Evolutionary conservation across 805 yeast genomes (phyloP), one percentile per base, ranked within the genome.

Genomic region (Yarrowia deformans): DNA sequence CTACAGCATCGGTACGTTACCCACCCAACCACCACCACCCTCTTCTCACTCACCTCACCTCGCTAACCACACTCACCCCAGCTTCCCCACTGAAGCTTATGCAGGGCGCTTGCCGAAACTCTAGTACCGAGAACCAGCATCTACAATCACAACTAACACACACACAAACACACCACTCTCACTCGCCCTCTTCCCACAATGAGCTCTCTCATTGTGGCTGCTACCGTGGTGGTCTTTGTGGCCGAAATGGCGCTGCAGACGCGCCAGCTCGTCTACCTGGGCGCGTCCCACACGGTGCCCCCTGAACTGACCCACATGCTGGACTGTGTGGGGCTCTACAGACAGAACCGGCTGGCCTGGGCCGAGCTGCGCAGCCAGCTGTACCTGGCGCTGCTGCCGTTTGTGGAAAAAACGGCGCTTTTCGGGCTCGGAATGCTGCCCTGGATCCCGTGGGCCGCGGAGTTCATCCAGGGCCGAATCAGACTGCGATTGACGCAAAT

Each of bases 141-240:
- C 46, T n/a, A 42, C 46, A 45, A 5, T 19, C 1, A 14, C 23
- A n/a, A 18, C 23, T 8, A 43, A 9, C 39, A n/a, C n/a, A n/a
- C 6, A 23, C 18, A 34, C 55, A 32, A 9, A 43, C 49, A 46
- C 34, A 48, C 9, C 29, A 14, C 8, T 10, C 34, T 48, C 35
- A 18, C 14, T 23, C 55, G 19, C 45, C 43, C 35, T 29, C 52
- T 32, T 10, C 32, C 64, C 64, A 12, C 48, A 43, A 60, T 60
- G 66, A 42, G 63, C 63, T 16, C 52, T 32, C 66, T 60, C 52
- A 45, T 60, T 43, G 66, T 60, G 66, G 52, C 52, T 32, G 66
- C 42, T 5, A 14, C 42, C 37, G 52, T 34, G 42, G 50, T 32
- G 34, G 52, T 60, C 2, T 60, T 60, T 45, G 40, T 60, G 42